Evolutionary conservation across 2,329 filamentous ascomycete species (phyloP).

Genomic region (Cladosporium sp.): DNA sequence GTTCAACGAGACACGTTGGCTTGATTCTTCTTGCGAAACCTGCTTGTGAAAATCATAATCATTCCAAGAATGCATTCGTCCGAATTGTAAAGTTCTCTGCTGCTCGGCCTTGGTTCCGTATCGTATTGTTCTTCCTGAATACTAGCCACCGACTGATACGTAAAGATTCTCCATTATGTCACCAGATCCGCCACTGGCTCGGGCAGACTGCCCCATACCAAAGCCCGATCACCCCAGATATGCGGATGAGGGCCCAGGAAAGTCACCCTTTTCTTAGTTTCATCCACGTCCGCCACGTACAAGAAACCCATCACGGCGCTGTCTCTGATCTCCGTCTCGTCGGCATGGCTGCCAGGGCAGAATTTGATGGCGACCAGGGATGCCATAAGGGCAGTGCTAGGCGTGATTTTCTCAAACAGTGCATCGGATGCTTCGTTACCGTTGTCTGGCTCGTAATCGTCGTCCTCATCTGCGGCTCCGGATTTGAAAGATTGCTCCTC

Average conservation of each 20-base stretch:
- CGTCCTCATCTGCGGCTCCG: conserved; percentile 39
- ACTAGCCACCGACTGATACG: not conserved
- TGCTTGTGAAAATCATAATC: no score
- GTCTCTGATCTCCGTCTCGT: conserved; percentile 66
- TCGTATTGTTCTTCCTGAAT: no score
- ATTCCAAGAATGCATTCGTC: no score
- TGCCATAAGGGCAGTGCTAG: conserved; percentile 68
- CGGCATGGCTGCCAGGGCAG: conserved; percentile 60
- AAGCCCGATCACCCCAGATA: conserved; percentile 69
- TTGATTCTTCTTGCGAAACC: no score
- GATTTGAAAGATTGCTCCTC: conserved; percentile 31
- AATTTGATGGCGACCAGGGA: conserved; percentile 80
- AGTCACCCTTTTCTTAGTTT: conserved; percentile 73
- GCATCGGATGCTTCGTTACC: conserved; percentile 1
- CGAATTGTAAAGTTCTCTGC: no score
- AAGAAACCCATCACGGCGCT: conserved; percentile 87
- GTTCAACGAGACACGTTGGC: no score
- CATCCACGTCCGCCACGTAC: conserved; percentile 88
- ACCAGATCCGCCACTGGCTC: conserved; percentile 77
- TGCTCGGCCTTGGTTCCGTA: no score
- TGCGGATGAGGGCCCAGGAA: conserved; percentile 81
- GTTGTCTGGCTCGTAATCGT: conserved; percentile 42
- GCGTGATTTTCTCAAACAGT: conserved; percentile 51
- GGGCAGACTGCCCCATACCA: conserved; percentile 83
- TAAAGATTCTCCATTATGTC: conserved; percentile 36